These are phyloP conservation scores for Lantana camara DNA, from an alignment of 257 asterid species.

Conservation along the genomic window DNA sequence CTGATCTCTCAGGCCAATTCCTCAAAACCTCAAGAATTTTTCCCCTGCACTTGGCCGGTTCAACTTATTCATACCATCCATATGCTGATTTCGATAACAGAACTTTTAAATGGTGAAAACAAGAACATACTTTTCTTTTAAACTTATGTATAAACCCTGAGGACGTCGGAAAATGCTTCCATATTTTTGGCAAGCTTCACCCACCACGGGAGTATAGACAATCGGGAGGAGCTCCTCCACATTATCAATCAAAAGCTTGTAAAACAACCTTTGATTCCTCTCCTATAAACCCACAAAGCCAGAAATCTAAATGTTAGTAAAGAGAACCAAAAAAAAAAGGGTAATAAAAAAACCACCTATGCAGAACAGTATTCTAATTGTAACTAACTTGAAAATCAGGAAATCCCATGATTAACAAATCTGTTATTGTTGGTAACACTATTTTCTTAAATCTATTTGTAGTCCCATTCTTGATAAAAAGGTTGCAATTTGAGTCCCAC, in stretches of 20 bases:
- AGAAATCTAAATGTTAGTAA: neutral
- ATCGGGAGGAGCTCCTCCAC: neutral
- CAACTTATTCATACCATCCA: neutral
- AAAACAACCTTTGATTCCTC: neutral
- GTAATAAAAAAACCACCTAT: too few species aligned
- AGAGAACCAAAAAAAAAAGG: neutral
- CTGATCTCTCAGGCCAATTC: slow-evolving; percentile 59
- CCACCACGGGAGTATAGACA: neutral
- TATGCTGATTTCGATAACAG: neutral
- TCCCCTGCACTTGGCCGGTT: slow-evolving; percentile 1
- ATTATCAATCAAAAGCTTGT: neutral
- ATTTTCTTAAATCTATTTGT: too few species aligned
- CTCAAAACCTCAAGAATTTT: slow-evolving; percentile 58
- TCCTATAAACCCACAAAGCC: slow-evolving; percentile 11
- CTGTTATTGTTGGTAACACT: too few species aligned
- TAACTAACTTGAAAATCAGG: too few species aligned
- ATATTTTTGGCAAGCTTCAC: slow-evolving; percentile 40
- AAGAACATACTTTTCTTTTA: slow-evolving; percentile 17
- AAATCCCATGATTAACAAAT: too few species aligned
- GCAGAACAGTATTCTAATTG: too few species aligned
- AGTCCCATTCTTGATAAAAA: too few species aligned
- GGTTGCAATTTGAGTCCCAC: too few species aligned
- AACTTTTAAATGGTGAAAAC: neutral
- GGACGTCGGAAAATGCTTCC: slow-evolving; percentile 59
- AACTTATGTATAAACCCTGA: neutral